These are phyloP conservation scores for Samsoniella hepiali DNA, from an alignment of 2,329 filamentous ascomycete genomes.

Conservation along the genomic window DNA sequence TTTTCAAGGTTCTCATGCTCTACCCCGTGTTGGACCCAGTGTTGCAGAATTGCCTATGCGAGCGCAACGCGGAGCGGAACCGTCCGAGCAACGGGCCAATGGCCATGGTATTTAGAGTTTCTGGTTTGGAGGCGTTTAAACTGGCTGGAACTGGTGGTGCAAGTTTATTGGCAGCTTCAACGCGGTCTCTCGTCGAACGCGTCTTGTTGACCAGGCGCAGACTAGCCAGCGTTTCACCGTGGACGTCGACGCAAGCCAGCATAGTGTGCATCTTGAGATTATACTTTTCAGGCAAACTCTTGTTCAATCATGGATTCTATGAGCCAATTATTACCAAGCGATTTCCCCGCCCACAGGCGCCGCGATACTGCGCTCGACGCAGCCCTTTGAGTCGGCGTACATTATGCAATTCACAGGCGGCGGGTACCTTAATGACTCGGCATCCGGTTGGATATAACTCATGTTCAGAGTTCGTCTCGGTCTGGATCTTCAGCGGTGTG, in stretches of 20 bases:
- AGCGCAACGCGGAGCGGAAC: neutral
- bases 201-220: neutral
- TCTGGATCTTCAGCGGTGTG: neutral
- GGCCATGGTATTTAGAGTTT: neutral
- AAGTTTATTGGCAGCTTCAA: neutral
- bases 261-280: neutral
- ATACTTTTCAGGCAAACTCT: neutral
- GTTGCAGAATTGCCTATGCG: conserved; percentile 15
- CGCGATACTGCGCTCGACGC: neutral
- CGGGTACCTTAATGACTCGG: neutral
- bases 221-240: conserved; percentile 2
- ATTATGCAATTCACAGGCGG: neutral
- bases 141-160: neutral
- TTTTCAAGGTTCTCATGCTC: conserved; percentile 16
- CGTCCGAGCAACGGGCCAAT: conserved; percentile 8
- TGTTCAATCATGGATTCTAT: neutral
- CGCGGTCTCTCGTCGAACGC: neutral
- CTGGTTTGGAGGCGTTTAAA: neutral
- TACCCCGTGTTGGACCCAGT: conserved; percentile 17
- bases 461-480: neutral
- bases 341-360: neutral
- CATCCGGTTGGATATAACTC: neutral
- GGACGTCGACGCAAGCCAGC: neutral
- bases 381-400: neutral
- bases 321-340: neutral